Evolutionary conservation across 2,329 filamentous ascomycete genomes (phyloP), one percentile per base, ranked within the genome.

Genomic region (Thielaviopsis cerberus): DNA sequence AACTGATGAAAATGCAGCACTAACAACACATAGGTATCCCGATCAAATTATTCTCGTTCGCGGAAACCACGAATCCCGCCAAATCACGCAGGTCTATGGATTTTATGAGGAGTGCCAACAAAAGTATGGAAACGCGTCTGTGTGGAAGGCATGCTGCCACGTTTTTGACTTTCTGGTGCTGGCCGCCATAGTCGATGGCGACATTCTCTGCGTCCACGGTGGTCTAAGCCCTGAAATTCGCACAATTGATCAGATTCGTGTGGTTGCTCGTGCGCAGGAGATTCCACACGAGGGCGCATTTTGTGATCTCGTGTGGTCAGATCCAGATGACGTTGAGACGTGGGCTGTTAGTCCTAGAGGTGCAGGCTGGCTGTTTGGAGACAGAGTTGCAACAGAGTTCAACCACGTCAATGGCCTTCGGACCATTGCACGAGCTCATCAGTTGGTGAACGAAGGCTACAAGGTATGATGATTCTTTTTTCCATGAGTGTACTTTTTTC

Each of bases 91-190:
- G 67, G 95, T 94, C 23, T 98, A 98, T 70, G 92, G 92, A 57
- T 98, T 98, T 72, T 98, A 98, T 71, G 95, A 94, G 61, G 92
- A 98, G 70, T 98, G 92, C 71, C 89, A 89, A 58, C 86, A 92
- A 66, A 98, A 98, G 72, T 98, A 98, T 69, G 92, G 92, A 67
- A 97, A 96, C 67, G 89, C 92, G 13, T 96, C 94, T 54, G 92
- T 98, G n/a, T 98, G 92, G 92, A 94, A 98, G 71, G 92, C 95
- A 60, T 98, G 96, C 71, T 98, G 92, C 63, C 92, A 98, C 69
- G 95, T 98, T 73, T 98, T 98, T 70, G 92, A 98, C 70, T 98
- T 95, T 70, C 80, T 98, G 27, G 95, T 94, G 1, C 78, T 98
- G 23, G 92, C 88, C 58, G 94, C 95, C 62, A 94, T 98, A 63